Base-by-base conservation (phyloP, 495 filamentous ascomycete genomes). In the Penicillium taxi region DNA sequence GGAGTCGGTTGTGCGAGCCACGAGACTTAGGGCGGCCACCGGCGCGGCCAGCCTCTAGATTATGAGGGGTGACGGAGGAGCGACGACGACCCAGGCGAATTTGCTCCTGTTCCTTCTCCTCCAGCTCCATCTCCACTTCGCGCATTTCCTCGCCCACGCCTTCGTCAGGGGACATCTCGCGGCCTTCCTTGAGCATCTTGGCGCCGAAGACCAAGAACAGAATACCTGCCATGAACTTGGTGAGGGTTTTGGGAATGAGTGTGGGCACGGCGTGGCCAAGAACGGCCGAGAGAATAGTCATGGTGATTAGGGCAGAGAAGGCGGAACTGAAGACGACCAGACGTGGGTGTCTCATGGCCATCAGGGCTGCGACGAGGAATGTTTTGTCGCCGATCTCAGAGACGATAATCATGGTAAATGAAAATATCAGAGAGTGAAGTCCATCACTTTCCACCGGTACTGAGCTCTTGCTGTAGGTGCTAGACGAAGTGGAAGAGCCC, bases 301-400 rank as follows among this genome's bases (percentile, higher is more conserved):
- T 98, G 55, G 79, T 73, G 35, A 94, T 77, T 34, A 98, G 66
- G 15, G 91, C 94, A 42, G 78, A 72, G 49, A 96, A 86, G n/a
- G 91, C 91, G 5, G 91, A 86, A 6, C 84, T 79, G 65, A 96
- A 98, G 26, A 98, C 93, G 9, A 95, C 70, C 36, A 96, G 59
- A 21, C 90, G 85, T 27, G 91, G 82, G 55, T 98, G 89, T 47
- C 94, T 86, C 91, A 98, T 98, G 2, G 91, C 91, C 91, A 98
- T 98, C 14, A 98, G 73, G 16, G 91, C 91, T 9, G 91, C 91
- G 27, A 98, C 86, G 26, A 98, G 72, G 66, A 98, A 98, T 0
- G 91, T 98, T 61, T 98, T 98, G 74, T 98, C 91, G 41, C 91
- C 91, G 55, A 98, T 80, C 57, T 98, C 91, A 43, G 91, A 96